These are phyloP conservation scores for Entomortierella parvispora DNA, from an alignment of 192 early-diverging fungal species.

Conservation along the genomic window DNA sequence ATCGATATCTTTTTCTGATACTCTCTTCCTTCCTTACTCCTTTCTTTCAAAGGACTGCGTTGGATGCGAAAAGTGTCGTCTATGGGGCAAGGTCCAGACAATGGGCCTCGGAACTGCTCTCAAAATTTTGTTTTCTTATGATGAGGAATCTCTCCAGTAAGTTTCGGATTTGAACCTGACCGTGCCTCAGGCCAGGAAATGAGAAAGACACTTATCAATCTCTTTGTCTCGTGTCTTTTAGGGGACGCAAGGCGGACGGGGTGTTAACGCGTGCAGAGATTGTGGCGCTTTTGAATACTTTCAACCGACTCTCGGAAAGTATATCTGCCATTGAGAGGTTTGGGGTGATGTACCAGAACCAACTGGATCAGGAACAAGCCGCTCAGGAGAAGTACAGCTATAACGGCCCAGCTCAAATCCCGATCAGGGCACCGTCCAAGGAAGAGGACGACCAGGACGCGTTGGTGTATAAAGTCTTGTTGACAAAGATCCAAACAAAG, in stretches of 20 bases:
- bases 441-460: constrained; percentile 37
- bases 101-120: constrained; percentile 94
- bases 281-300: constrained; percentile 91
- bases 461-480: constrained; percentile 21
- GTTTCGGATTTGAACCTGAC: too few relatives aligned
- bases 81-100: constrained; percentile 98
- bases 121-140: constrained; percentile 94
- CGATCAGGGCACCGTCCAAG: constrained; percentile 31
- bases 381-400: not conserved
- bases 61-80: constrained; percentile 96
- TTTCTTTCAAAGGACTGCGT: too few relatives aligned
- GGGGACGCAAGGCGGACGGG: constrained; percentile 61
- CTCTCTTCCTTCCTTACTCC: too few relatives aligned
- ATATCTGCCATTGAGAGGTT: constrained; percentile 85
- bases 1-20: too few relatives aligned
- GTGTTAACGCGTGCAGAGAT: constrained; percentile 82
- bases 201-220: too few relatives aligned
- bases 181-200: too few relatives aligned
- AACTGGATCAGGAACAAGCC: constrained; percentile 16
- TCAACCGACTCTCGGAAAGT: constrained; percentile 89
- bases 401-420: not conserved
- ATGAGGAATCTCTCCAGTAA: constrained; percentile 72
- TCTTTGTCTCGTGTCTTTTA: constrained; percentile 11
- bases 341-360: constrained; percentile 73
- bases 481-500: constrained; percentile 9